Evolutionary conservation across 1,284 basidiomycete genomes (phyloP), one percentile per base, ranked within the genome.

Genomic region (Cutaneotrichosporon cutaneum): DNA sequence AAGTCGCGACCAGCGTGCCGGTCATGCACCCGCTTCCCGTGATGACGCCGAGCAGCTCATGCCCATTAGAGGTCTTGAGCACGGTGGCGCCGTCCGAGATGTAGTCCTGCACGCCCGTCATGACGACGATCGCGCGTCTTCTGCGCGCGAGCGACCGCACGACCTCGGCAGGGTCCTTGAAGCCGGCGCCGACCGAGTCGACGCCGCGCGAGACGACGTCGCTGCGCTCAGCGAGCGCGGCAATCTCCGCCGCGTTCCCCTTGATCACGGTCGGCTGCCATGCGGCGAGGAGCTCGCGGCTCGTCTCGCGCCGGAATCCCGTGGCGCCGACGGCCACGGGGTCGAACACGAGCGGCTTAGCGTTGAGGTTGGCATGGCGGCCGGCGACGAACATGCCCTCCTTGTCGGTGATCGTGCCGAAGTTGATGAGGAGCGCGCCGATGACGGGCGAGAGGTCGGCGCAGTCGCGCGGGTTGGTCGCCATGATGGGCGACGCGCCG

Each of bases 201-300:
- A 98, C 94, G 1, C 95, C 94, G 73, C 87, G 87, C n/a, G 88
- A 84, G 66, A 83, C 78, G 4, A 92, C 90, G 81, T 93, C 92
- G n/a, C 77, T 76, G 0, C 88, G 88, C 18, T 88, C 85, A 1
- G 88, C 85, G 14, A 97, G 80, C 0, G 89, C 83, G 0, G 87
- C 91, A 24, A 98, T 87, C 78, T 98, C 95, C 22, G 87, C 93
- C 0, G 92, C 90, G 73, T 98, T 98, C 6, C 94, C 95, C 78
- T 98, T 98, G 80, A 98, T 93, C 21, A 96, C 88, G 21, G 89
- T 89, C 18, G 90, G 87, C 76, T 97, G 94, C 85, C 90, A 95
- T 52, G 84, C 81, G 65, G 90, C 84, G n/a, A 97, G 80, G 14
- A 97, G 83, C 59, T 88, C 90, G 86, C 75, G 36, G 16, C n/a